Percentiles rank a stretch among this genome's conserved stretches.
phyloP scores from a whole-genome alignment of 352 stramenopile species.

The Pythium monospermum region DNA sequence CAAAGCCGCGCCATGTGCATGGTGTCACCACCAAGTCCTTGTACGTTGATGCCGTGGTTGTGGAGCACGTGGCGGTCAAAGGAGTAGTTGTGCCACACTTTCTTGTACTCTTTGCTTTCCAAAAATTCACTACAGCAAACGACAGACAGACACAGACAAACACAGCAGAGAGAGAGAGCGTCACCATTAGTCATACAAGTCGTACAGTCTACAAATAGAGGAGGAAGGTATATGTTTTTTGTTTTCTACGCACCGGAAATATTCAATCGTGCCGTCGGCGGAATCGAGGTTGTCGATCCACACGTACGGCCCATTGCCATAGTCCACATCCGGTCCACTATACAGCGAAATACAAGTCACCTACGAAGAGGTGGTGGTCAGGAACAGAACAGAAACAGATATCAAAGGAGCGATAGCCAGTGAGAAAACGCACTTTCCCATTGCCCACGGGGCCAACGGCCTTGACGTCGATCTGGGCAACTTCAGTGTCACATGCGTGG shows the following conservation, averaged over 20 bases:
- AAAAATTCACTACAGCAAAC: constrained; percentile 94
- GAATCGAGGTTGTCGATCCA: constrained; percentile 93
- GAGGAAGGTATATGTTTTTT: too few relatives aligned
- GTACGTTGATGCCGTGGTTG: constrained; percentile 95
- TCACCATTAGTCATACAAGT: too few relatives aligned
- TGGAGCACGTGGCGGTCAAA: constrained; percentile 98
- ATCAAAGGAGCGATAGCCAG: too few relatives aligned
- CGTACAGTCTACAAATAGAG: too few relatives aligned
- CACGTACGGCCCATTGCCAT: constrained; percentile 90
- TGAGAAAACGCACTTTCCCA: constrained; percentile 80
- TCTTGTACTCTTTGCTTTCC: constrained; percentile 85
- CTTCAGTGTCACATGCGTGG: constrained; percentile 97
- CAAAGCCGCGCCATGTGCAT: constrained; percentile 99
- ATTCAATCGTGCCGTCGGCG: constrained; percentile 77
- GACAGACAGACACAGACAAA: too few relatives aligned
- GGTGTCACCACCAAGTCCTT: constrained; percentile 94
- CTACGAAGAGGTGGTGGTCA: neutral
- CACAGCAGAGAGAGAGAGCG: too few relatives aligned
- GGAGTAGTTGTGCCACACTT: constrained; percentile 99
- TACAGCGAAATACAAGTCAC: constrained; percentile 98
- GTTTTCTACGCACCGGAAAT: constrained; percentile 48
- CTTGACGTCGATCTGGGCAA: constrained; percentile 96
- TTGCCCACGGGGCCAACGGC: constrained; percentile 94
- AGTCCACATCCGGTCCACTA: constrained; percentile 94
- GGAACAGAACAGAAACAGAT: neutral